Evolutionary conservation across 805 yeast genomes (phyloP).

Genomic region (Komagataella phaffii): DNA sequence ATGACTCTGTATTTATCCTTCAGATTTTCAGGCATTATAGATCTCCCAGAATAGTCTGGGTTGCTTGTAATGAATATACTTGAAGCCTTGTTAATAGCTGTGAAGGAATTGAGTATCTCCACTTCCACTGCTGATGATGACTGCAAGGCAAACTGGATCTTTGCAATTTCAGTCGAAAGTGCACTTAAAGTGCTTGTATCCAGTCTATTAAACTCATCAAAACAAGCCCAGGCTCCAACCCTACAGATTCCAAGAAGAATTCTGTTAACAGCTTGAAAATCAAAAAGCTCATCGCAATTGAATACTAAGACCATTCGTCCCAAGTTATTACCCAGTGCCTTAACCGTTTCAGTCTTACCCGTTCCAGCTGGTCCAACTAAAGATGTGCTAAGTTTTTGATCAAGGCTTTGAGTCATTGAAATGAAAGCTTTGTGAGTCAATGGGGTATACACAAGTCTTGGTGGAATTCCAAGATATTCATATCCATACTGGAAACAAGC

Average conservation of each 20-base stretch:
- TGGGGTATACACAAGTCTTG: conserved; percentile 66
- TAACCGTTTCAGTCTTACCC: conserved; percentile 87
- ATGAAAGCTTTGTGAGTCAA: conserved; percentile 49
- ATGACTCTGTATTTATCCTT: conserved; percentile 67
- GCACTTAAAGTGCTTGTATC: conserved; percentile 66
- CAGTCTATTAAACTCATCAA: conserved; percentile 86
- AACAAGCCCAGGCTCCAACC: conserved; percentile 91
- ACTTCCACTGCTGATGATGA: conserved; percentile 12
- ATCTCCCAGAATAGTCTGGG: conserved; percentile 78
- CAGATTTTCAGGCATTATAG: conserved; percentile 73
- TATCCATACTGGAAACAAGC: conserved; percentile 52
- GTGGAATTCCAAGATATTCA: conserved; percentile 70
- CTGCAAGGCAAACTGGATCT: conserved; percentile 43
- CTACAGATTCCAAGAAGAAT: conserved; percentile 67
- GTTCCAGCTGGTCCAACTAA: conserved; percentile 97
- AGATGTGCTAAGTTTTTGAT: conserved; percentile 73
- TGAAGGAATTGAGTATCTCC: conserved; percentile 26
- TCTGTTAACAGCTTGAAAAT: conserved; percentile 65
- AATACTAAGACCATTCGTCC: conserved; percentile 80
- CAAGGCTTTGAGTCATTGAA: conserved; percentile 62
- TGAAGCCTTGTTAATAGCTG: conserved; percentile 29
- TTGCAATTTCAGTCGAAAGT: conserved; percentile 67
- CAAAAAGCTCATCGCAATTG: conserved; percentile 85
- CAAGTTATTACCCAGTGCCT: conserved; percentile 65
- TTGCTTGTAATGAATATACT: conserved; percentile 88